Percentiles rank a stretch among this genome's conserved stretches.
phyloP scores from a whole-genome alignment of 2,329 filamentous ascomycete species.

The Pseudocercospora fuligena region DNA sequence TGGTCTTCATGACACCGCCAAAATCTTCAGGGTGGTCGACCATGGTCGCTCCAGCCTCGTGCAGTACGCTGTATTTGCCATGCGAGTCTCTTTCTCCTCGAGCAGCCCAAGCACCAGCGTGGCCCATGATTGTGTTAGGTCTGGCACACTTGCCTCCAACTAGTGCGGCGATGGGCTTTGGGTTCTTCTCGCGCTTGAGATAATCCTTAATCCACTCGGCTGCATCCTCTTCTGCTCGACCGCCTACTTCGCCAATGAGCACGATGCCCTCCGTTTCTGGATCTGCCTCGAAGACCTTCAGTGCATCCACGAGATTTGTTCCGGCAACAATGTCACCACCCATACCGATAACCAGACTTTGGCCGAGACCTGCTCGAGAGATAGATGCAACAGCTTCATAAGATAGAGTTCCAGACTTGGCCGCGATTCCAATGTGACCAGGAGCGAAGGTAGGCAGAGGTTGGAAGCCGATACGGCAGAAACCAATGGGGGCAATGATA shows the following conservation, averaged over 20 bases:
- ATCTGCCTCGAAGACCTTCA: conserved; percentile 69
- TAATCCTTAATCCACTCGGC: conserved; percentile 76
- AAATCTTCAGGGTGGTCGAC: conserved; percentile 79
- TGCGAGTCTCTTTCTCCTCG: conserved; percentile 68
- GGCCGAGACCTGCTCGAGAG: conserved; percentile 73
- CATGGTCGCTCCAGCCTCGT: conserved; percentile 69
- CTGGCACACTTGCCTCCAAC: conserved; percentile 70
- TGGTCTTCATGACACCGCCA: conserved; percentile 67
- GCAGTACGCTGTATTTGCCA: conserved; percentile 70
- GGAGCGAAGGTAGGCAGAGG: conserved; percentile 73
- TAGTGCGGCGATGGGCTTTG: conserved; percentile 77
- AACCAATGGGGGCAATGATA: conserved; percentile 74
- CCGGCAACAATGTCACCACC: conserved; percentile 77
- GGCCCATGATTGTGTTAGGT: conserved; percentile 73
- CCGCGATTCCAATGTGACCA: conserved; percentile 74
- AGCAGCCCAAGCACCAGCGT: conserved; percentile 74
- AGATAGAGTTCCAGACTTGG: conserved; percentile 80
- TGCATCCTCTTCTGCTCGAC: conserved; percentile 70
- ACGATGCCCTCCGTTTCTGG: conserved; percentile 73
- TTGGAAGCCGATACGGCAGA: conserved; percentile 76
- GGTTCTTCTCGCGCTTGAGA: conserved; percentile 58
- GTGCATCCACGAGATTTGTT: conserved; percentile 73
- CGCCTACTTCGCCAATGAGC: conserved; percentile 74
- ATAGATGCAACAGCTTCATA: conserved; percentile 80
- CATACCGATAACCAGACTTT: conserved; percentile 77